Percentiles rank a stretch among this genome's conserved stretches.
phyloP scores from a whole-genome alignment of 768 basidiomycete genomes.

The Mycena sanguinolenta region DNA sequence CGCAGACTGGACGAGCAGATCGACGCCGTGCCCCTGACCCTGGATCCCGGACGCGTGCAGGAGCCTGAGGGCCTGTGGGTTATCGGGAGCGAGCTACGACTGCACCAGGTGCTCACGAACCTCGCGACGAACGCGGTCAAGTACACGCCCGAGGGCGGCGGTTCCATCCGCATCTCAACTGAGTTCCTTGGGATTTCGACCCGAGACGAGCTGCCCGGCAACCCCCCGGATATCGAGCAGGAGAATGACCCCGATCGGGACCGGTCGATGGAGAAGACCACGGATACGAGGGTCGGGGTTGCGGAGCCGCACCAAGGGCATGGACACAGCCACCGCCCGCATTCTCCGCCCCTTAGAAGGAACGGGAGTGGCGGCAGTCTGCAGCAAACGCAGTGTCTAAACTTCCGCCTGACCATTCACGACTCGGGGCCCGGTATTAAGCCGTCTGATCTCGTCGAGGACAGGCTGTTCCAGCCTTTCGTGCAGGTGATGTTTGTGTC shows the following conservation, averaged over 20 bases:
- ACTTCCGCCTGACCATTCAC: conserved; percentile 37
- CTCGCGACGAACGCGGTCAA: conserved; percentile 55
- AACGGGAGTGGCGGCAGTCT: conserved; percentile 12
- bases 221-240: conserved; percentile 30
- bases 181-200: conserved; percentile 36
- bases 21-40: conserved; percentile 37
- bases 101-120: conserved; percentile 54
- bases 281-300: not conserved
- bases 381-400: conserved; percentile 35
- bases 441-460: conserved; percentile 42
- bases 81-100: conserved; percentile 57
- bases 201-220: conserved; percentile 33
- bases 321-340: not conserved
- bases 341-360: not conserved
- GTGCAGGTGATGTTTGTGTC: conserved; percentile 34
- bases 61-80: conserved; percentile 46
- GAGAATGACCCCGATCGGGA: not conserved
- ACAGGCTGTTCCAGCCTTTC: conserved; percentile 45
- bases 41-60: not conserved
- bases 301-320: not conserved
- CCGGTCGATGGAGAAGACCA: not conserved
- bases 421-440: conserved; percentile 40
- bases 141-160: conserved; percentile 46
- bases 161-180: conserved; percentile 44
- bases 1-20: conserved; percentile 53